phyloP scores from a whole-genome alignment of 148 eudicot genomes.

The Nyssa sinensis region DNA sequence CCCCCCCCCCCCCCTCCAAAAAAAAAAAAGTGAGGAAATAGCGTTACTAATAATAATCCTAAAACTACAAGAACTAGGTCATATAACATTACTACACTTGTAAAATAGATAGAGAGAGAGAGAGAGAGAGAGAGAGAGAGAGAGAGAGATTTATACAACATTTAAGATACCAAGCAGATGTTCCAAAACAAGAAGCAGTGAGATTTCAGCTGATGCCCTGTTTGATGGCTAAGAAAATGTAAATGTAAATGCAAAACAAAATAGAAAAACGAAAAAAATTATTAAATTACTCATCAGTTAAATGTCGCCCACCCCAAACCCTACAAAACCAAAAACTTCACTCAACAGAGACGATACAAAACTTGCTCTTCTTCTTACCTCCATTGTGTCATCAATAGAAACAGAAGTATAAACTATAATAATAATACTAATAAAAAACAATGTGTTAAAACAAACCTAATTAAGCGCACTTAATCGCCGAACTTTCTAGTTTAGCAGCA shows the following conservation, averaged over 20 bases:
- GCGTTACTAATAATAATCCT: no score
- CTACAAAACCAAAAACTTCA: neutral
- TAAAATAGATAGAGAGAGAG: no score
- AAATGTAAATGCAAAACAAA: neutral
- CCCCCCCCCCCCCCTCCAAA: no score
- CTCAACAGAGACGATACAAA: neutral
- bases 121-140: no score
- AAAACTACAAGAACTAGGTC: no score
- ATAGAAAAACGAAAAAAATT: no score
- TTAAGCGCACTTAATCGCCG: neutral
- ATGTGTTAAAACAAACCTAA: neutral
- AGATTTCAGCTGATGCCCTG: neutral
- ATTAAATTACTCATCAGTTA: neutral
- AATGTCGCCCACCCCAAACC: neutral
- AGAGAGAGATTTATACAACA: no score
- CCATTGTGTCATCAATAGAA: constrained; percentile 1
- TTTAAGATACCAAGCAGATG: neutral
- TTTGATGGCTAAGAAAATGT: neutral
- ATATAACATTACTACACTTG: no score
- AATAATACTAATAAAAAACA: neutral
- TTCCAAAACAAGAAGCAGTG: neutral
- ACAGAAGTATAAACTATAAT: neutral
- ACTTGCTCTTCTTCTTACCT: neutral
- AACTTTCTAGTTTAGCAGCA: neutral
- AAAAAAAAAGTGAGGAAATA: no score